These are phyloP conservation scores for Eucalyptus sp. DNA, from an alignment of 345 rosid species.

Conservation along the genomic window DNA sequence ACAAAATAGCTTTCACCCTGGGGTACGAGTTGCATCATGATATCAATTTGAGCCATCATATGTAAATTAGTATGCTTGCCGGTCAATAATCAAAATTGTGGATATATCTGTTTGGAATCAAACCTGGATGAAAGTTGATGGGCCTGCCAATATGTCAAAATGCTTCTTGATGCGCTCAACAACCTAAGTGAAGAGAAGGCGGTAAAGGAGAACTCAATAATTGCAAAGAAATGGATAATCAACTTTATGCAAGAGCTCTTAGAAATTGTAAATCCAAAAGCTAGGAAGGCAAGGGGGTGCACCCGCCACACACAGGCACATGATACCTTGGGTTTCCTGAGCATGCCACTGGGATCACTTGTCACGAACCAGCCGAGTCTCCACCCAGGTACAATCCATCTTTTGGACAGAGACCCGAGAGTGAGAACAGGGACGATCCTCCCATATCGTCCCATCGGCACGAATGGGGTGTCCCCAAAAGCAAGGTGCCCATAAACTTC, in stretches of 20 bases:
- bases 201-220: background rate
- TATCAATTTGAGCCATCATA: background rate
- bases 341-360: conserved; percentile 60
- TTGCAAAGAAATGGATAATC: background rate
- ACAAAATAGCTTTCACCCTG: background rate
- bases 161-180: conserved; percentile 80
- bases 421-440: conserved; percentile 74
- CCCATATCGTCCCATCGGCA: conserved; percentile 90
- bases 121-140: conserved; percentile 96
- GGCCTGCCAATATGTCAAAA: conserved; percentile 90
- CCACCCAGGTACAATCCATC: conserved; percentile 99
- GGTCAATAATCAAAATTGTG: background rate
- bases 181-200: conserved; percentile 16
- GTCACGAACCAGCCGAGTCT: conserved; percentile 94
- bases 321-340: conserved; percentile 65
- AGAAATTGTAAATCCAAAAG: background rate
- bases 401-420: conserved; percentile 88
- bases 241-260: background rate
- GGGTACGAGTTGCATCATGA: background rate
- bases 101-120: background rate
- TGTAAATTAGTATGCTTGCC: background rate
- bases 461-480: conserved; percentile 63
- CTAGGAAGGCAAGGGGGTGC: background rate
- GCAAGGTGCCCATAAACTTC: conserved; percentile 94
- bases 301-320: background rate